Evolutionary conservation across 2,329 filamentous ascomycete species (phyloP).

Genomic region (Fusarium lyarnte): DNA sequence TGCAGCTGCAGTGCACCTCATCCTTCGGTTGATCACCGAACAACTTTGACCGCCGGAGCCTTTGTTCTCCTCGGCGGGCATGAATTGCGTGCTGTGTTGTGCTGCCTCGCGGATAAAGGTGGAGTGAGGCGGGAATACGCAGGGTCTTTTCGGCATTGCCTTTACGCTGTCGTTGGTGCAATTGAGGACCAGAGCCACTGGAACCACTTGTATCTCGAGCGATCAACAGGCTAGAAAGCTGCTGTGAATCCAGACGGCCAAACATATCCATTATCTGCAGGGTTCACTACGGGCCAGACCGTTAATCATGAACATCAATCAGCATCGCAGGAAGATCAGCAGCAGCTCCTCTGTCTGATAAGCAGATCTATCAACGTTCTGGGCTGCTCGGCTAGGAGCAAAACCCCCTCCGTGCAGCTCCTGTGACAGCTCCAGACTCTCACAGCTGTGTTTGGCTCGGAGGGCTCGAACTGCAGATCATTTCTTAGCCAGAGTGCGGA

Average conservation of each 20-base stretch:
- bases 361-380: conserved; percentile 21
- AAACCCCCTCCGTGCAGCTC: conserved; percentile 4
- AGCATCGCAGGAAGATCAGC: background rate
- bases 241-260: conserved; percentile 18
- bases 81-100: conserved; percentile 6
- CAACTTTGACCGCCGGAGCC: conserved; percentile 27
- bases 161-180: conserved; percentile 7
- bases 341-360: conserved; percentile 14
- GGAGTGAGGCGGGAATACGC: conserved; percentile 30
- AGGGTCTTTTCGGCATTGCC: conserved; percentile 16
- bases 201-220: conserved; percentile 7
- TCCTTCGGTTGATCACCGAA: conserved; percentile 16
- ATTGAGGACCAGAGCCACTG: conserved; percentile 8
- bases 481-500: conserved; percentile 25
- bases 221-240: conserved; percentile 18
- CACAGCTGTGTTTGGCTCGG: background rate
- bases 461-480: conserved; percentile 28
- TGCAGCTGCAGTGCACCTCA: conserved; percentile 9
- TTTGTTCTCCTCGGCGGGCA: background rate
- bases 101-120: conserved; percentile 23
- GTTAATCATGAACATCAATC: conserved; percentile 18
- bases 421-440: conserved; percentile 18
- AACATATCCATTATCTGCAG: conserved; percentile 1
- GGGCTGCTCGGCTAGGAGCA: conserved; percentile 11
- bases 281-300: conserved; percentile 18